These are phyloP conservation scores for Coemansia sp. DNA, from an alignment of 192 early-diverging fungal genomes.

Conservation along the genomic window DNA sequence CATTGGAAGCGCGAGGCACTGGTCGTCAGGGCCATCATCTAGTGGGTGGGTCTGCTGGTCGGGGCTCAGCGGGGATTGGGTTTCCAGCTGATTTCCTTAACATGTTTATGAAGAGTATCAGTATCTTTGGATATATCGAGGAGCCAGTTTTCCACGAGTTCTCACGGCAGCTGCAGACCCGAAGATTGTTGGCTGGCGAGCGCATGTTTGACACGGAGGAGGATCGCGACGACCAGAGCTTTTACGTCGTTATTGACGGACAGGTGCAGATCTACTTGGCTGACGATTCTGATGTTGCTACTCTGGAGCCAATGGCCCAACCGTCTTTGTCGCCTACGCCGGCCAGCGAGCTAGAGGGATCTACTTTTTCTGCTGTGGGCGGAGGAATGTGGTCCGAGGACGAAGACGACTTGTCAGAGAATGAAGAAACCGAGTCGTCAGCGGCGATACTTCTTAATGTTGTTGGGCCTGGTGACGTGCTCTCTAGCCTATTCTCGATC, in stretches of 20 bases:
- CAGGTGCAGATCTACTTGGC: conserved; percentile 85
- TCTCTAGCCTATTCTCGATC: conserved; percentile 93
- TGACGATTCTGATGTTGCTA: not conserved
- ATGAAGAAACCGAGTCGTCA: conserved; percentile 52
- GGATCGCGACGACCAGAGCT: conserved; percentile 64
- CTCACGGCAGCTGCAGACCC: conserved; percentile 84
- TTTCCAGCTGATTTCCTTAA: conserved; percentile 56
- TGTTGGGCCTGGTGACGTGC: conserved; percentile 86
- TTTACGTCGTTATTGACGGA: conserved; percentile 97
- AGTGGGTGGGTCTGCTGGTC: not conserved
- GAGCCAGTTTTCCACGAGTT: conserved; percentile 96
- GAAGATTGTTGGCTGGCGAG: conserved; percentile 72
- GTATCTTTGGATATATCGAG: conserved; percentile 97
- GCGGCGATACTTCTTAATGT: conserved; percentile 73
- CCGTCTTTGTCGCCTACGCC: not conserved
- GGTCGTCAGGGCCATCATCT: conserved; percentile 1
- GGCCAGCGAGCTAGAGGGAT: not conserved
- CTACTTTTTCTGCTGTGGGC: conserved; percentile 22
- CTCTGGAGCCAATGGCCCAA: not conserved
- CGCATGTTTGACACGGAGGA: conserved; percentile 76
- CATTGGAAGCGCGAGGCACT: conserved; percentile 37
- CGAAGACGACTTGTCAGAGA: not conserved
- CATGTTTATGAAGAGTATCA: conserved; percentile 71
- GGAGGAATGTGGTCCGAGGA: conserved; percentile 9
- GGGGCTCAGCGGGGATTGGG: conserved; percentile 20